Evolutionary conservation across 768 basidiomycete species (phyloP), one percentile per base, ranked within the genome.

Genomic region (Pseudohyphozyma bogoriensis): DNA sequence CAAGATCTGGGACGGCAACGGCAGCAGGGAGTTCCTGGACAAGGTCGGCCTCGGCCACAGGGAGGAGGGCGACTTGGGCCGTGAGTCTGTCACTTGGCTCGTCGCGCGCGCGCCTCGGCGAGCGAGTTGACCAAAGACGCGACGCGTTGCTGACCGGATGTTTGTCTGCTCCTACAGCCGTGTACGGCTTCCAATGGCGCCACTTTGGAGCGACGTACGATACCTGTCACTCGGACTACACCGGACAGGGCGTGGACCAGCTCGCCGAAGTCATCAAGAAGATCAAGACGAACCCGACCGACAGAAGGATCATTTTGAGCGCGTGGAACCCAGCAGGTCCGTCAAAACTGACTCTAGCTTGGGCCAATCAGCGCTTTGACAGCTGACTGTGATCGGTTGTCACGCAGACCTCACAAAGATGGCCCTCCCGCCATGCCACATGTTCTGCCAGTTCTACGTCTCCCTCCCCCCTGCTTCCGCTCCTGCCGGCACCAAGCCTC

Each of bases 381-480:
- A n/a, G n/a, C n/a, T 6, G 6, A 18, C 40, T 15, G 18, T 42
- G 40, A 42, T n/a, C n/a, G 18, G n/a, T 18, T 31, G 4, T n/a
- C n/a, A 29, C 8, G 15, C 69, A 96, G 93, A 95, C 74, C 86
- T 99, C 29, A 82, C 84, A 1, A 78, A 81, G 40, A 99, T 97
- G 95, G 95, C 95, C 0, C 82, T 99, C 0, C 95, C 95, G 0
- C 95, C 95, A 0, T 99, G 95, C 74, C 95, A 97, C 75, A 86
- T 97, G 83, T 85, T 97, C 75, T 96, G 91, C 76, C 95, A 99
- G 72, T 99, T 99, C 79, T 96, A 89, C 77, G 93, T 99, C 37
- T 86, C 89, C 71, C 83, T 93, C 37, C 87, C 93, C 0, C 56
- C 68, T 8, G 75, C 82, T 5, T 65, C 78, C 1, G 42, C 67